Base-by-base conservation (phyloP, 257 asterid species). In the Gentiana dahurica region DNA sequence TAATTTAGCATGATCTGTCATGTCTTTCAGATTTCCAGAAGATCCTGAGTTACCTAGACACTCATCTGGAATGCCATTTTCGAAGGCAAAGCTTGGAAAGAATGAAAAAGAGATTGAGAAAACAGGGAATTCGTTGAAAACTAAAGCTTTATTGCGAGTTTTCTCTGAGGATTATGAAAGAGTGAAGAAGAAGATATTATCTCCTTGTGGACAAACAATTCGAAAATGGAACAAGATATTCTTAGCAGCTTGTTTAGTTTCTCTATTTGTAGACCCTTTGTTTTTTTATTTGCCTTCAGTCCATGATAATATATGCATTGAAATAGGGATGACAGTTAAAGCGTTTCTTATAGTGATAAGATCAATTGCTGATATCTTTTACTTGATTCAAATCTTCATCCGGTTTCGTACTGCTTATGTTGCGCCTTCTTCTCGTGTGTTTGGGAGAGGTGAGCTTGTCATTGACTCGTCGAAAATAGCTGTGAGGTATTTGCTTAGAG, bases 361-460 rank as follows among this genome's bases (percentile, higher is more conserved):
- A 77, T 73, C 98, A 51, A 48, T 83, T 66, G 88, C 81, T 24
- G 98, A 91, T 69, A 12, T 83, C 43, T 88, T 87, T 52, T 91
- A 91, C 81, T 64, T 68, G 45, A 59, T 85, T 60, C 95, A 87
- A 66, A 91, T 91, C 58, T 85, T 74, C 61, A 70, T 83, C 12
- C 84, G 80, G 46, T 91, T 85, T 58, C 83, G 73, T 39, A 83
- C 94, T 6, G 96, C 98, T 15, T 87, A 82, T 36, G 92, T 91
- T 6, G 98, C 97, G 39, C 98, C 98, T 64, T 91, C 98, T 65
- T 91, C 98, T 67, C 98, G 95, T 1, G 94, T 91, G 33, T 87
- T 91, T 74, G 98, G 98, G 65, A 73, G 97, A 74, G 98, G 98
- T 35, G 98, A 91, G 79, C 97, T 91, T 15, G 97, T 91, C 5